Base-by-base conservation (phyloP, 192 early-diverging fungal genomes). In the Funneliformis geosporum region DNA sequence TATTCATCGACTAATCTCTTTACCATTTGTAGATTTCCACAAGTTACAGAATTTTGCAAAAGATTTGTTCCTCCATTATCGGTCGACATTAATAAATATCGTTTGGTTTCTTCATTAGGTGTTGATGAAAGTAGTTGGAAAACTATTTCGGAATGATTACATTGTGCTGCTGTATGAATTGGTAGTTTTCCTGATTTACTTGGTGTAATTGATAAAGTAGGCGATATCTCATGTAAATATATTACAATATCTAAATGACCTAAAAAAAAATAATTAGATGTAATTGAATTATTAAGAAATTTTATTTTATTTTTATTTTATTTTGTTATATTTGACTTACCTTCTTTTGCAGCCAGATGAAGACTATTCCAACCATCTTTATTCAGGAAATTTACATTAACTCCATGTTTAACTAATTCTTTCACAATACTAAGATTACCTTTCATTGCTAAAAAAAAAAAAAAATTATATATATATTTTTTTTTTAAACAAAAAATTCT, bases 321-420 rank as follows among this genome's bases (percentile, higher is more conserved):
- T 33, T 33, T n/a, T 33, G 2, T 33, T 33, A 0, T 33, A 33
- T 33, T 33, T 33, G 33, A 33, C 8, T 8, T 50, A 81, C 84
- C 84, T 82, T 86, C 80, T 65, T 85, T 85, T 3, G 78, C 80
- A n/a, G 86, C 86, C 25, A 86, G 46, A 80, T 86, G 84, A 33
- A 86, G 84, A 55, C 84, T 77, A 61, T 81, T 86, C 76, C 84
- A 79, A 21, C 84, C 82, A 65, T 85, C 84, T 79, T 83, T 83
- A 60, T 83, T 83, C 9, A 61, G 38, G 21, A 80, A 46, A 50
- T 85, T 61, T 10, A 85, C 50, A 11, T 81, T 68, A 4, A 84
- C 86, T 5, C 79, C 80, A 46, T 42, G 23, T 7, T 46, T 25
- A 12, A 82, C 60, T 18, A 84, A 60, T 28, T 82, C 64, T 60